A percentile compares a stretch with the other conserved stretches of the same genome.
phyloP scores from a whole-genome alignment of 805 yeast genomes.

The Cyberlindnera mrakii region DNA sequence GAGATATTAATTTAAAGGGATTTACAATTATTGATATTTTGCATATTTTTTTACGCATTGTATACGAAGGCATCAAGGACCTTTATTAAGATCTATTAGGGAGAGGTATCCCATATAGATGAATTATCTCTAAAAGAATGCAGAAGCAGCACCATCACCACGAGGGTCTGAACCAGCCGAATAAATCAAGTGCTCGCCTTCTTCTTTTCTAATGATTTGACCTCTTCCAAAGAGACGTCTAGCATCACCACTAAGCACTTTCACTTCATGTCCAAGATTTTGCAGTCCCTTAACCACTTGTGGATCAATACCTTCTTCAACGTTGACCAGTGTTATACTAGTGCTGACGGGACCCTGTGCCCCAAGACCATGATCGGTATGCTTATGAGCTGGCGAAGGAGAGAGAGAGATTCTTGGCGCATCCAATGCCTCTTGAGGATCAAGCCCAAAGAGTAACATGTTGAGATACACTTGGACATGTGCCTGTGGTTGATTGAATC shows the following conservation, averaged over 20 bases:
- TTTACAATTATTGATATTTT: no score
- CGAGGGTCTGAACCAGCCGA: constrained; percentile 75
- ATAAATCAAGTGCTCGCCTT: constrained; percentile 41
- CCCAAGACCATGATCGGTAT: constrained; percentile 50
- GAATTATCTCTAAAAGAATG: constrained; percentile 3
- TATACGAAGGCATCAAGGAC: background rate
- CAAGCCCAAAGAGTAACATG: constrained; percentile 51
- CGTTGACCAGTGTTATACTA: constrained; percentile 48
- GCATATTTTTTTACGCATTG: background rate
- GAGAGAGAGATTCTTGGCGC: constrained; percentile 66
- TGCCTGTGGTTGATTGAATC: constrained; percentile 82
- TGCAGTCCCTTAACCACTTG: constrained; percentile 40
- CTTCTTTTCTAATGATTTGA: constrained; percentile 55
- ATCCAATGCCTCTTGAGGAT: constrained; percentile 71
- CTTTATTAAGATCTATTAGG: background rate
- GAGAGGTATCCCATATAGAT: no score
- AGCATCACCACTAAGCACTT: constrained; percentile 33
- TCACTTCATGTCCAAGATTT: constrained; percentile 52
- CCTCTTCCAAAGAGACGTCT: constrained; percentile 60
- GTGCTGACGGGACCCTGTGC: constrained; percentile 60
- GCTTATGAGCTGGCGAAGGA: constrained; percentile 39
- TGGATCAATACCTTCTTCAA: constrained; percentile 59
- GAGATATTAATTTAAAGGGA: no score
- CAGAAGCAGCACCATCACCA: constrained; percentile 76
- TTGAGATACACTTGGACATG: constrained; percentile 75